A percentile compares a stretch with the other conserved stretches of the same genome.
phyloP scores from a whole-genome alignment of 2,329 filamentous ascomycete genomes.

The Fusarium subglutinans region DNA sequence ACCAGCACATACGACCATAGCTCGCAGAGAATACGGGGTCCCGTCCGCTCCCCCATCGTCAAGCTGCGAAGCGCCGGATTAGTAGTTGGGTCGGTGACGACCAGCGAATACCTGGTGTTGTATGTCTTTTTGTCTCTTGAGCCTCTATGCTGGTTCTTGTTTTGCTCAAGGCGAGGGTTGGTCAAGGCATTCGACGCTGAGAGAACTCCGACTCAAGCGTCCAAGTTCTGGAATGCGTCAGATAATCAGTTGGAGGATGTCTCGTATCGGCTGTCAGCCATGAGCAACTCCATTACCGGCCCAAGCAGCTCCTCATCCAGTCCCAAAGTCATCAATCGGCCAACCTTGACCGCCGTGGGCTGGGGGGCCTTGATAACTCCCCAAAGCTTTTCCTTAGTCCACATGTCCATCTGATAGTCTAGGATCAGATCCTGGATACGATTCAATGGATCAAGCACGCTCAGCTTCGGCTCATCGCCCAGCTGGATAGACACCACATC shows the following conservation, averaged over 20 bases:
- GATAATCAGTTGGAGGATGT: not conserved
- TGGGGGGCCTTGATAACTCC: constrained; percentile 22
- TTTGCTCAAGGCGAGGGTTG: not conserved
- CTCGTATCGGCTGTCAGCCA: constrained; percentile 38
- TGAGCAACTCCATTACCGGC: constrained; percentile 40
- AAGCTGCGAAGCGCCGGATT: not conserved
- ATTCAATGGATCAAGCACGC: constrained; percentile 19
- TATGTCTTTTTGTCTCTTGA: not conserved
- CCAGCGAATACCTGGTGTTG: not conserved
- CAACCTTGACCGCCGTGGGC: constrained; percentile 31
- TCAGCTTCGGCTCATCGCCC: constrained; percentile 9
- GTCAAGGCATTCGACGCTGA: not conserved
- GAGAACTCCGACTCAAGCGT: not conserved
- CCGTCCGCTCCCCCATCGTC: not conserved
- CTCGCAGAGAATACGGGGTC: not conserved
- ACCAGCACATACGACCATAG: not conserved
- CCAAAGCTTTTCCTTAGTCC: constrained; percentile 41
- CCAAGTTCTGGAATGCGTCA: not conserved
- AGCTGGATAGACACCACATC: not conserved
- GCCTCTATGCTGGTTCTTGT: not conserved
- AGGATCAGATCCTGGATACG: constrained; percentile 32
- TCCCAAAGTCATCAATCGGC: constrained; percentile 37
- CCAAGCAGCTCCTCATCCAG: constrained; percentile 39
- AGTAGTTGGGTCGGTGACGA: not conserved
- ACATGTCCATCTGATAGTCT: constrained; percentile 43